Percentiles rank a stretch among this genome's conserved stretches.
Evolutionary conservation across 1,284 basidiomycete genomes (phyloP).

Genomic region (Melampsora larici-populina): DNA sequence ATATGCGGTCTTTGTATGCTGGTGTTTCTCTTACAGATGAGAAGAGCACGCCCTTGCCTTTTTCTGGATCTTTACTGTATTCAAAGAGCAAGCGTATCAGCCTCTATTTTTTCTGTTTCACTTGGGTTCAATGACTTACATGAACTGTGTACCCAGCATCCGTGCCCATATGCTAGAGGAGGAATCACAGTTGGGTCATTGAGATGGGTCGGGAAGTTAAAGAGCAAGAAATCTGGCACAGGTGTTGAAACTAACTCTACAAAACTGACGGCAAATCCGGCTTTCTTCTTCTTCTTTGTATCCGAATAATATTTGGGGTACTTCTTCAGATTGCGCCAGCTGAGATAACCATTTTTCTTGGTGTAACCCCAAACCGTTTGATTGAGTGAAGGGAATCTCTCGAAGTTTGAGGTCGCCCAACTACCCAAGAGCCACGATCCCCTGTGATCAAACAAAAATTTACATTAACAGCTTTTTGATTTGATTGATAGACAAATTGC

Average conservation of each 20-base stretch:
- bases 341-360: constrained; percentile 31
- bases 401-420: constrained; percentile 40
- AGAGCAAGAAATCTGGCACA: not conserved
- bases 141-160: constrained; percentile 22
- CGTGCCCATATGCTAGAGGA: constrained; percentile 24
- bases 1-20: constrained; percentile 18
- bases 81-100: not conserved
- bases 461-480: not conserved
- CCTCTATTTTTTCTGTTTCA: not conserved
- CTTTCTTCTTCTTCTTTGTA: constrained; percentile 19
- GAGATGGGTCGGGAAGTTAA: not conserved
- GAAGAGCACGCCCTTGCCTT: constrained; percentile 25
- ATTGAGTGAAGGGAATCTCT: constrained; percentile 23
- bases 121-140: constrained; percentile 6
- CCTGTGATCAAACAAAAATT: not conserved
- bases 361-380: constrained; percentile 27
- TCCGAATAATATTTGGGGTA: constrained; percentile 17
- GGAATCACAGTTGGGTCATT: not conserved
- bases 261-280: constrained; percentile 37
- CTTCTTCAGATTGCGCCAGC: constrained; percentile 14
- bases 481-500: not conserved
- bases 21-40: constrained; percentile 38
- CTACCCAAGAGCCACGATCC: constrained; percentile 35
- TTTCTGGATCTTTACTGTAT: constrained; percentile 21
- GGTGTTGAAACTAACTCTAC: constrained; percentile 29